Conservation (phyloP, 352 stramenopile genomes). For the Halophytophthora polymorphica region DNA sequence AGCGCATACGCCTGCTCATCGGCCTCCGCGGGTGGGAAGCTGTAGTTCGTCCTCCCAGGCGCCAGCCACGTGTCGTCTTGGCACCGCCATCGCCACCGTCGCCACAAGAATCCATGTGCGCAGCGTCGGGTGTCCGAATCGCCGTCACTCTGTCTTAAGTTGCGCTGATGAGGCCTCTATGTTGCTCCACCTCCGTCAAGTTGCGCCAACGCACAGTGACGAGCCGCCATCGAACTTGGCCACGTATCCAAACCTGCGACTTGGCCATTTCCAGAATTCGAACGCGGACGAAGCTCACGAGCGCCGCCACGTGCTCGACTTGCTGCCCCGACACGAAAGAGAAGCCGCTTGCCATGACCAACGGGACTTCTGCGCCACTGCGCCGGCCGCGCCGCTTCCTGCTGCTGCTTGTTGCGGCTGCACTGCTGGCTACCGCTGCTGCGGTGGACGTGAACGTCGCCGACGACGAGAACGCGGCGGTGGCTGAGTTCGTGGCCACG, state of each 20-base stretch:
- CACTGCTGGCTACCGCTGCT: conserved; percentile 1
- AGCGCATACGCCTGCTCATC: too few species aligned
- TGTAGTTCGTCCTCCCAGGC: too few species aligned
- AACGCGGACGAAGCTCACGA: neutral
- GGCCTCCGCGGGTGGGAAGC: too few species aligned
- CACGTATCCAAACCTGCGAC: conserved; percentile 19
- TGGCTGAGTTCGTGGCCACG: conserved; percentile 47
- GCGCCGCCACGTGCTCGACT: neutral
- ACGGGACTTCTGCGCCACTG: conserved; percentile 6
- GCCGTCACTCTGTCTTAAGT: conserved; percentile 8
- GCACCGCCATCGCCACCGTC: too few species aligned
- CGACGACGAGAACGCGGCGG: conserved; percentile 10
- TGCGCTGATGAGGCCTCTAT: neutral
- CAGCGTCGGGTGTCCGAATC: neutral
- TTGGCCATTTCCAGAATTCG: conserved; percentile 15
- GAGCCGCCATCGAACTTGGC: neutral
- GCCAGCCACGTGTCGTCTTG: too few species aligned
- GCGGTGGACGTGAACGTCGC: neutral
- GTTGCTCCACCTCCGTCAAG: neutral
- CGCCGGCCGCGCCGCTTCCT: conserved; percentile 19
- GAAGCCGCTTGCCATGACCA: conserved; percentile 5
- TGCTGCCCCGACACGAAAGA: neutral
- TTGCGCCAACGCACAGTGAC: conserved; percentile 1
- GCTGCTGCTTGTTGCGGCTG: conserved; percentile 13
- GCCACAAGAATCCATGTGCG: conserved; percentile 9